Percentiles rank a stretch among this genome's conserved stretches.
Evolutionary conservation across 2,329 filamentous ascomycete genomes (phyloP).

Genomic region (Claviceps maximensis): DNA sequence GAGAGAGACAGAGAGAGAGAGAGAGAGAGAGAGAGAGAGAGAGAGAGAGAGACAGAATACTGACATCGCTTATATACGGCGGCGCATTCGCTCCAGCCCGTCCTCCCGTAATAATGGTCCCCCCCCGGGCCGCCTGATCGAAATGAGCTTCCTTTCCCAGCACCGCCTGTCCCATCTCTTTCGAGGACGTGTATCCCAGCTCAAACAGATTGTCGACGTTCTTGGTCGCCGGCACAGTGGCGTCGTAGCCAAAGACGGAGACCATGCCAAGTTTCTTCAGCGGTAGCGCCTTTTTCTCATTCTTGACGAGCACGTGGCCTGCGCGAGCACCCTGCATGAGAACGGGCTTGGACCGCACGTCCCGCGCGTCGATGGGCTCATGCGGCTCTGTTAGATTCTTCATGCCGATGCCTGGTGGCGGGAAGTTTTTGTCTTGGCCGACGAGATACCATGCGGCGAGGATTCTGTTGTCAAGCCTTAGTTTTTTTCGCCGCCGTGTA

Average conservation of each 20-base stretch:
- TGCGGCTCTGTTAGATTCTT: slow-evolving; percentile 45
- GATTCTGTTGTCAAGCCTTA: slow-evolving; percentile 36
- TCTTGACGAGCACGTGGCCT: slow-evolving; percentile 67
- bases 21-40: background rate
- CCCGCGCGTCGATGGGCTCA: slow-evolving; percentile 33
- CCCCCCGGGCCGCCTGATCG: slow-evolving; percentile 35
- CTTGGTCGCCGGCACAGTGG: slow-evolving; percentile 33
- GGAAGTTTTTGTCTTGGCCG: slow-evolving; percentile 34
- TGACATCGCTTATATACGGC: slow-evolving; percentile 34
- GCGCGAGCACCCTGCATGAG: slow-evolving; percentile 42
- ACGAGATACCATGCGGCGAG: slow-evolving; percentile 47
- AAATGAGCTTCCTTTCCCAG: slow-evolving; percentile 30
- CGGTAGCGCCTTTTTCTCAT: slow-evolving; percentile 48
- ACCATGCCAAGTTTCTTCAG: slow-evolving; percentile 42
- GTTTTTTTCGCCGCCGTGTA: background rate
- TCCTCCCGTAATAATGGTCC: slow-evolving; percentile 38
- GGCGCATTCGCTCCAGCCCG: slow-evolving; percentile 38
- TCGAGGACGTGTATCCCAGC: slow-evolving; percentile 33
- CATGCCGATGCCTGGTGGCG: slow-evolving; percentile 35
- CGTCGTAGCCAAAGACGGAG: slow-evolving; percentile 52
- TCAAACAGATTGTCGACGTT: slow-evolving; percentile 33
- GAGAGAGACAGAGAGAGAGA: no score
- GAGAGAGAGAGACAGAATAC: slow-evolving; percentile 5
- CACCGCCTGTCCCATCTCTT: slow-evolving; percentile 30
- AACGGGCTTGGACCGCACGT: slow-evolving; percentile 28